Evolutionary conservation across 2,329 filamentous ascomycete species (phyloP).

Genomic region (Pseudogymnoascus sp.): DNA sequence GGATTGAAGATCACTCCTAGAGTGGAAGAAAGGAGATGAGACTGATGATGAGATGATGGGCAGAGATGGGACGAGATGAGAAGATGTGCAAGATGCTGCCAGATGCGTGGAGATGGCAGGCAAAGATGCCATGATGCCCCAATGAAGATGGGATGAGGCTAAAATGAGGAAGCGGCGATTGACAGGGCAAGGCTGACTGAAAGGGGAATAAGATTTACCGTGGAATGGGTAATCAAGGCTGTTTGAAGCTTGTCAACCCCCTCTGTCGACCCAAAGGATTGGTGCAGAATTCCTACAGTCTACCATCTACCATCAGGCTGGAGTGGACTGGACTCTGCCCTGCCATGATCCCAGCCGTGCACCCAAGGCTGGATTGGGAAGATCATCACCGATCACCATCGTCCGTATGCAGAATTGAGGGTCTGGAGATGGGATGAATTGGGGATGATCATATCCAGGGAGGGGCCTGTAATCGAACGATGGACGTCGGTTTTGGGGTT

Average conservation of each 20-base stretch:
- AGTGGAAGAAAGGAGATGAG: not conserved
- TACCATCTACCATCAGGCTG: not conserved
- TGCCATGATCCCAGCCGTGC: not conserved
- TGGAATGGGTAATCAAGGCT: not conserved
- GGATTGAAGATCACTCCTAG: not conserved
- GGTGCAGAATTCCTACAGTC: not conserved
- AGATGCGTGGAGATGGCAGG: not conserved
- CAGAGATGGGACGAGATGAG: not conserved
- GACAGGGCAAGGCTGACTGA: not conserved
- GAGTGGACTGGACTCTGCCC: not conserved
- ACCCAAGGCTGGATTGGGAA: not conserved
- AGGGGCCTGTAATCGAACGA: not conserved
- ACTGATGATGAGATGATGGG: not conserved
- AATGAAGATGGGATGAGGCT: not conserved
- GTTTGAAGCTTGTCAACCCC: not conserved
- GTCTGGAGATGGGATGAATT: not conserved
- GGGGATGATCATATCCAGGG: not conserved
- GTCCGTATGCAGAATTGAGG: not conserved
- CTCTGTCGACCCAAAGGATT: not conserved
- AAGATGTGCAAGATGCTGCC: not conserved
- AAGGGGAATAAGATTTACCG: not conserved
- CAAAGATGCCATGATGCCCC: not conserved
- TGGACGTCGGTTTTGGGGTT: not conserved
- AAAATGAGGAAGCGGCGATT: not conserved
- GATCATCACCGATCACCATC: not conserved